Conservation (phyloP, 352 stramenopile genomes). For the Globisporangium nagaii region DNA sequence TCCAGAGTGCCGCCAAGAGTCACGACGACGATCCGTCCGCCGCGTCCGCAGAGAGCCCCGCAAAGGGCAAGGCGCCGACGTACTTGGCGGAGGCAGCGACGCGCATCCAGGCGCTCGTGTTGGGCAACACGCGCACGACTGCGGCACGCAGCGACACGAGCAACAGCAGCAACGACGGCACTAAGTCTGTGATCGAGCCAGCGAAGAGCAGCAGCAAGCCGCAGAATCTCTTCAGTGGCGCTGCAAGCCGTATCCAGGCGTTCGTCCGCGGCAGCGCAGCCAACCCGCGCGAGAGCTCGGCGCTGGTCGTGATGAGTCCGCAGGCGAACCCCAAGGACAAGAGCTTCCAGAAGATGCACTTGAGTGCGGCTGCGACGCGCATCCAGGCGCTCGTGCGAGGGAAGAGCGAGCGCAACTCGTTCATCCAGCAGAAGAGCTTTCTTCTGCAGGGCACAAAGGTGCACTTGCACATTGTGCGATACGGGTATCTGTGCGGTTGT, state of each 20-base stretch:
- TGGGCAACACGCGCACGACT: constrained; percentile 8
- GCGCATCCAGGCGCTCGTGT: constrained; percentile 32
- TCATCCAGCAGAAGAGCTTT: constrained; percentile 50
- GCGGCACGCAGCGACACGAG: constrained; percentile 8
- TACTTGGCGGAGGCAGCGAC: constrained; percentile 29
- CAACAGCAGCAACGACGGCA: constrained; percentile 13
- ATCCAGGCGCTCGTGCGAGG: constrained; percentile 71
- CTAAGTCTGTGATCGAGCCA: constrained; percentile 8
- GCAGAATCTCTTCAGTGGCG: constrained; percentile 30
- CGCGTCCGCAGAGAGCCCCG: background rate
- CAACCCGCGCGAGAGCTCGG: background rate
- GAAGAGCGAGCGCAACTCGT: constrained; percentile 37
- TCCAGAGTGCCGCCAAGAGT: background rate
- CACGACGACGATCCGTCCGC: background rate
- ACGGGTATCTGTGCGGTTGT: background rate
- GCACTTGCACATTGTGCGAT: background rate
- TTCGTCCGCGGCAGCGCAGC: constrained; percentile 21
- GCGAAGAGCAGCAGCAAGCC: constrained; percentile 13
- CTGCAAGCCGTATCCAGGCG: constrained; percentile 27
- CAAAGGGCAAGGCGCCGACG: constrained; percentile 6
- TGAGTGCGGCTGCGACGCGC: constrained; percentile 45
- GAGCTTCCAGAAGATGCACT: background rate
- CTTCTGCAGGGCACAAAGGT: constrained; percentile 73
- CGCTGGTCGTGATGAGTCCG: background rate
- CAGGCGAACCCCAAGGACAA: constrained; percentile 1